Base-by-base conservation (phyloP, 108 stramenopile genomes). In the Parietichytrium sp. region DNA sequence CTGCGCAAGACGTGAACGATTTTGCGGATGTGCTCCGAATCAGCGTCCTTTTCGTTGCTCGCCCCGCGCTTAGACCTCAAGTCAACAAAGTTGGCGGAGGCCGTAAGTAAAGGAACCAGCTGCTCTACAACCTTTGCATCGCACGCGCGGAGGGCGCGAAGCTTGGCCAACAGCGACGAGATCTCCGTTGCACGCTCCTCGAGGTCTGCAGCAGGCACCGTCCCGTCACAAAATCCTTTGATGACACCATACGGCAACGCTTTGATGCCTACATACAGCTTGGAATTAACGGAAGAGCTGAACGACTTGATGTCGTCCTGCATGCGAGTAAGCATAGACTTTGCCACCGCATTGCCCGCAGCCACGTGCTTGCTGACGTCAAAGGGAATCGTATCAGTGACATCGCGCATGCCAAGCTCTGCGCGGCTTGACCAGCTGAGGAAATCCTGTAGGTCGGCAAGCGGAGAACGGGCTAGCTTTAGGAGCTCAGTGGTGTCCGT, bases 251-350 rank as follows among this genome's bases (percentile, higher is more conserved):
- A 26, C 15, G 79, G 45, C 0, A 83, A 27, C 13, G 50, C 27
- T 31, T 12, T 53, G 15, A 83, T 8, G 4, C 54, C 27, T 4
- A 54, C 27, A 13, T 47, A 23, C 12, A 30, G 4, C 15, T 29
- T 4, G 16, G 27, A 26, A 53, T 83, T 83, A 6, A 53, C 83
- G 13, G 26, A 31, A 1, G 36, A 4, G 0, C 79, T 25, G 25
- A 42, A 83, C 29, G 83, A 77, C 6, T 47, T 47, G 7, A 85
- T 47, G 51, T 85, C 84, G 18, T 85, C 84, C 47, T 54, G 29
- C 29, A 85, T 47, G 15, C 84, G 84, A 20, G 30, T 23, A 4
- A 85, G 80, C 79, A 85, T 81, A 29, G 81, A 51, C 80, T 36
- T 52, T 20, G 84, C 84, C 12, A 81, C 80, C 4, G 81, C 81